Base-by-base conservation (phyloP, 495 filamentous ascomycete species). In the Cairneyella variabilis region DNA sequence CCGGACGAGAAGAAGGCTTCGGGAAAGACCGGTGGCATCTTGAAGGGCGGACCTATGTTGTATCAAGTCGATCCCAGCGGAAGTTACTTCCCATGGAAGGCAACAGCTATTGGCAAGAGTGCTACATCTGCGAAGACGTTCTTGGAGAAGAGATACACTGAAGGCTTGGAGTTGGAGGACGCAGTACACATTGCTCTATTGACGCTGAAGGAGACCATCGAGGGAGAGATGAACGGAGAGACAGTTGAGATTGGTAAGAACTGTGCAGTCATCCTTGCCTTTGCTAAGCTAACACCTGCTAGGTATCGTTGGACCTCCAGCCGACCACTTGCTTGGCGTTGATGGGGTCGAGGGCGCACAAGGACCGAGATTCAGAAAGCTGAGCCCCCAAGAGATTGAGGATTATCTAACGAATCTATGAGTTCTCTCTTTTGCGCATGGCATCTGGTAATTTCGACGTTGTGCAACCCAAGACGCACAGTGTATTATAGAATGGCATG, bases 11-110 rank as follows among this genome's bases (percentile, higher is more conserved):
- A 82, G 72, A 91, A 91, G 76, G 70, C 75, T 23, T 74, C 77
- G 28, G 75, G 74, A 32, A 97, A 97, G 81, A 96, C 92, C 16
- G 93, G 93, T 14, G 93, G 93, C 16, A 93, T 95, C 61, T 74
- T 93, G 54, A 96, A 96, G 77, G 93, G 95, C 28, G 93, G 93
- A 10, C 93, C 93, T 30, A 95, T 91, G 76, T 73, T 98, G 67
- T 98, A 98, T 74, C 93, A 98, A 75, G 93, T 98, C 50, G 93
- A 98, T 74, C 93, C 93, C 9, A 91, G 86, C 55, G 93, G 93
- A 41, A 91, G 86, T 66, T 97, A 98, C 65, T 98, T 97, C 71
- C 93, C 93, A 20, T 98, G 93, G 93, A 97, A 98, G 77, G 93
- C 93, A 46, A 98, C 95, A 57, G 93, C 93, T 38, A 98, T 98